phyloP scores from a whole-genome alignment of 1,139 yeast species.

The Arxiozyma telluris region DNA sequence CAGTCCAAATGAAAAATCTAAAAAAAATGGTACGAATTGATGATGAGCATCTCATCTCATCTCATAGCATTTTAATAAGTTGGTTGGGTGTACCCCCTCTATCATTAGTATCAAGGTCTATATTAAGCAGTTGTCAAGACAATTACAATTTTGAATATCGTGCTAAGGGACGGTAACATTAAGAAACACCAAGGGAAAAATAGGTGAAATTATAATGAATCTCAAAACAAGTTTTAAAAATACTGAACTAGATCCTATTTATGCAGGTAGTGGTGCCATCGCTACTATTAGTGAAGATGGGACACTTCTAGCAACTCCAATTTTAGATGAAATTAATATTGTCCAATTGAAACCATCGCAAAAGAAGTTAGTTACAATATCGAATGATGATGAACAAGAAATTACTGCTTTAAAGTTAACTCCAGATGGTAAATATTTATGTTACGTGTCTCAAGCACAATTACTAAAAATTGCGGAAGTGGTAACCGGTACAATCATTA shows the following conservation, averaged over 20 bases:
- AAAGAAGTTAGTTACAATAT: slow-evolving; percentile 49
- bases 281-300: slow-evolving; percentile 66
- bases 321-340: slow-evolving; percentile 62
- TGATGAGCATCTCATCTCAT: slow-evolving; percentile 13
- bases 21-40: neutral
- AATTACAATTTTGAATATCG: neutral
- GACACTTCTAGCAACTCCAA: slow-evolving; percentile 66
- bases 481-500: slow-evolving; percentile 39
- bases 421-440: slow-evolving; percentile 63
- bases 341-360: slow-evolving; percentile 47
- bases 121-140: neutral
- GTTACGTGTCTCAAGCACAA: slow-evolving; percentile 76
- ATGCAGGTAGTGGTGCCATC: slow-evolving; percentile 67
- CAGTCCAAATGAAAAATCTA: neutral
- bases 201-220: slow-evolving; percentile 17
- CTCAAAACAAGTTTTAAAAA: slow-evolving; percentile 37
- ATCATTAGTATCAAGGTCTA: neutral
- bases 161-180: neutral
- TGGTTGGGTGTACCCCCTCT: neutral
- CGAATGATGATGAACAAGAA: slow-evolving; percentile 74
- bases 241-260: slow-evolving; percentile 59
- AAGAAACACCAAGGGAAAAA: neutral
- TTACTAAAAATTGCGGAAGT: slow-evolving; percentile 56
- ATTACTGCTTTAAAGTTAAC: slow-evolving; percentile 68
- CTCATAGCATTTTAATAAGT: slow-evolving; percentile 4